Base-by-base conservation (phyloP, 306 rosid genomes). In the Glycyrrhiza uralensis region DNA sequence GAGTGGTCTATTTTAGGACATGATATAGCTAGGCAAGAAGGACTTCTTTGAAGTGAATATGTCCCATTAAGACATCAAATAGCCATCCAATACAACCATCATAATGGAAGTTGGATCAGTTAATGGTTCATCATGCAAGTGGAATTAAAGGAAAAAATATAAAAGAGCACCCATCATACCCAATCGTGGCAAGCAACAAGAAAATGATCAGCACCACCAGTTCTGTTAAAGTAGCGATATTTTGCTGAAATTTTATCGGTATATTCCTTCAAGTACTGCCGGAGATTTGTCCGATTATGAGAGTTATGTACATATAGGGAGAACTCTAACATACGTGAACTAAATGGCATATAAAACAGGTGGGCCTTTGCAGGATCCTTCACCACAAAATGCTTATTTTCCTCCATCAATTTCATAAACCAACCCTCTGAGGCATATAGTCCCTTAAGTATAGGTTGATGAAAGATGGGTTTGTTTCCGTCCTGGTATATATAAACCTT, bases 151-250 rank as follows among this genome's bases (percentile, higher is more conserved):
- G 33, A 3, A 12, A 36, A 35, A 5, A 0, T 5, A 33, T 24
- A 47, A 22, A 77, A 59, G 49, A 69, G 72, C 59, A 62, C 15
- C 20, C 35, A 54, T 24, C 76, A 58, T 86, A 93, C 98, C 98
- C 97, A 93, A 74, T 93, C 98, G 83, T 93, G 98, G 83, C 98
- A 93, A 46, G 96, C 97, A 74, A 84, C 98, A 81, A 93, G 97
- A 83, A 93, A 93, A 85, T 93, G 98, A 83, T 91, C 97, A 19
- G 96, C 92, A 50, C 98, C 98, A 67, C 85, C 84, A 46, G 97
- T 93, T 86, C 97, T 81, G 75, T 93, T 90, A 50, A 85, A 93
- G 76, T 86, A 86, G 30, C 55, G 84, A 79, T 91, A 93, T 47
- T 86, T 91, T 66, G 94, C 84, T 19, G 98, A 84, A 84, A 93